Percentiles rank a stretch among this genome's conserved stretches.
These are phyloP conservation scores for Selenicereus undatus DNA, from an alignment of 148 eudicot genomes.

Conservation along the genomic window DNA sequence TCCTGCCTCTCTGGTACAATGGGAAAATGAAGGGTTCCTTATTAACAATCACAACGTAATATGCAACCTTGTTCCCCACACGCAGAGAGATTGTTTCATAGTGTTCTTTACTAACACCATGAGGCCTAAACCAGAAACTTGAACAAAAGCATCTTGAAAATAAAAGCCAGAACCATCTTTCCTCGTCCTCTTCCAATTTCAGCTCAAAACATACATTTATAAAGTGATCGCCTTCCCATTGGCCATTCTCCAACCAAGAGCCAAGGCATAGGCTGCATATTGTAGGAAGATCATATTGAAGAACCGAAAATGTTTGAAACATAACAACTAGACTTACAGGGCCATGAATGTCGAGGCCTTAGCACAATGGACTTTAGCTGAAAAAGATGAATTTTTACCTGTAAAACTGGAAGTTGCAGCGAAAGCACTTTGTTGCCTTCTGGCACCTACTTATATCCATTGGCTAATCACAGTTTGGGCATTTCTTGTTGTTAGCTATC, in stretches of 20 bases:
- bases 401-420: conserved; percentile 22
- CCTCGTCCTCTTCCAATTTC: background rate
- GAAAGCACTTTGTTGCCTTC: conserved; percentile 4
- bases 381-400: conserved; percentile 6
- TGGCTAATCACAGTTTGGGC: conserved; percentile 14
- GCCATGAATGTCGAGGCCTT: too few relatives aligned
- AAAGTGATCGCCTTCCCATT: conserved; percentile 8
- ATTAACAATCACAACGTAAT: too few relatives aligned
- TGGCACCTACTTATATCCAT: background rate
- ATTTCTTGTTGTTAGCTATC: background rate
- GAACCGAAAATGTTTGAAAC: too few relatives aligned
- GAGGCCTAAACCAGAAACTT: too few relatives aligned
- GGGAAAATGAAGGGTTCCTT: background rate
- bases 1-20: background rate
- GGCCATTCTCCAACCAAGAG: conserved; percentile 14
- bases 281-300: background rate
- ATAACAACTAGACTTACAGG: too few relatives aligned
- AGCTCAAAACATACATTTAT: conserved; percentile 12
- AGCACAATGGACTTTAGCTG: too few relatives aligned
- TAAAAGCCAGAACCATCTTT: background rate
- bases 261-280: conserved; percentile 20
- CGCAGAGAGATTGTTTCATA: background rate
- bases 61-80: background rate
- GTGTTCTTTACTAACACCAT: too few relatives aligned
- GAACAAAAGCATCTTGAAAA: background rate